Conservation (phyloP, 108 stramenopile genomes). For the Chaetoceros tenuissimus region DNA sequence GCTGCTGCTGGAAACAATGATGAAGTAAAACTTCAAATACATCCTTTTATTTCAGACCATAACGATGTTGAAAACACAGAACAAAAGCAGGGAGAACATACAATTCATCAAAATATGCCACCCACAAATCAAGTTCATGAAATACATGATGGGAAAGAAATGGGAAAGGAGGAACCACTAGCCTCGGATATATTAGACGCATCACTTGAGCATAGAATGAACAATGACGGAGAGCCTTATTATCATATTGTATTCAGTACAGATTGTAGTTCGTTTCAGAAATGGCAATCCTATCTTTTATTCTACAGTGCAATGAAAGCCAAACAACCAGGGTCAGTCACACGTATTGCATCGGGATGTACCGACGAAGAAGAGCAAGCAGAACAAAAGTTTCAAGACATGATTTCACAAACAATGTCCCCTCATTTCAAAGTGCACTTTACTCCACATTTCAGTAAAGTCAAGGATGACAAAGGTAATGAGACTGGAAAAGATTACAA, state of each 20-base stretch:
- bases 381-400: conserved; percentile 19
- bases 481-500: conserved; percentile 45
- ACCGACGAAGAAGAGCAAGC: conserved; percentile 6
- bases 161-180: too few species aligned
- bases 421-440: conserved; percentile 46
- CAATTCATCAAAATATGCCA: too few species aligned
- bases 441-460: conserved; percentile 37
- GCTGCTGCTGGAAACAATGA: too few species aligned
- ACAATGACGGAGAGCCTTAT: not conserved
- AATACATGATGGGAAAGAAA: too few species aligned
- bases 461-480: conserved; percentile 5
- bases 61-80: too few species aligned
- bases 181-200: too few species aligned
- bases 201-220: too few species aligned
- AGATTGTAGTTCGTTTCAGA: conserved; percentile 81
- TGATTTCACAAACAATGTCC: conserved; percentile 23
- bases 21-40: too few species aligned
- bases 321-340: conserved; percentile 75
- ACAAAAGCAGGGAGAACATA: too few species aligned
- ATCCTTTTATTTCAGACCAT: too few species aligned
- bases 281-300: conserved; percentile 89
- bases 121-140: too few species aligned
- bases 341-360: conserved; percentile 85
- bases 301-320: conserved; percentile 69
- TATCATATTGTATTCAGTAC: conserved; percentile 78